Percentiles rank a stretch among this genome's conserved stretches.
These are phyloP conservation scores for Chamaecyparis obtusa DNA, from an alignment of 75 land plant species.

Conservation along the genomic window DNA sequence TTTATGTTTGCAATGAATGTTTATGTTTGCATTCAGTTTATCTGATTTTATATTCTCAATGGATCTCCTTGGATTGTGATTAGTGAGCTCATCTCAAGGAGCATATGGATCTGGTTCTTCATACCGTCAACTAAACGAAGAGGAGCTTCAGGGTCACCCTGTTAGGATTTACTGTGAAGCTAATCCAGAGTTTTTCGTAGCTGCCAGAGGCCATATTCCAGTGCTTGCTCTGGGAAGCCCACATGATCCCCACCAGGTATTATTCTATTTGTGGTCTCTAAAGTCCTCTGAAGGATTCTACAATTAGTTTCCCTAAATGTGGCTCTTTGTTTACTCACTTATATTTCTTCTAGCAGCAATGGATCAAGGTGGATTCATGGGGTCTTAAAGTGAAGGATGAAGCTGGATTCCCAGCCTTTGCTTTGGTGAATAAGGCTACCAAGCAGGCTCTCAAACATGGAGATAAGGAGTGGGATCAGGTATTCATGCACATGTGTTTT, in stretches of 20 bases:
- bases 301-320: background rate
- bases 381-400: conserved; percentile 57
- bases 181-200: conserved; percentile 9
- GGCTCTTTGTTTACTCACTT: background rate
- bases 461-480: conserved; percentile 7
- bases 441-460: conserved; percentile 57
- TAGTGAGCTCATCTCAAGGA: background rate
- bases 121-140: background rate
- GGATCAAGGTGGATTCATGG: conserved; percentile 64
- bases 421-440: conserved; percentile 71
- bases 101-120: background rate
- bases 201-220: background rate
- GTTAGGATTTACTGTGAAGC: conserved; percentile 10
- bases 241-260: background rate
- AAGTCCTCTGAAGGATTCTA: background rate
- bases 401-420: conserved; percentile 62
- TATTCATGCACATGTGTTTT: background rate
- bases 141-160: background rate
- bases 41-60: no score
- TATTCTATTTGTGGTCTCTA: background rate
- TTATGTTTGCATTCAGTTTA: no score
- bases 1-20: no score
- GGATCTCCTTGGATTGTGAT: background rate
- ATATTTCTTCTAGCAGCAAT: conserved; percentile 34
- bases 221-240: background rate